Evolutionary conservation across 2,329 filamentous ascomycete species (phyloP), one percentile per base, ranked within the genome.

Genomic region (Phyllosticta citrichinensis): DNA sequence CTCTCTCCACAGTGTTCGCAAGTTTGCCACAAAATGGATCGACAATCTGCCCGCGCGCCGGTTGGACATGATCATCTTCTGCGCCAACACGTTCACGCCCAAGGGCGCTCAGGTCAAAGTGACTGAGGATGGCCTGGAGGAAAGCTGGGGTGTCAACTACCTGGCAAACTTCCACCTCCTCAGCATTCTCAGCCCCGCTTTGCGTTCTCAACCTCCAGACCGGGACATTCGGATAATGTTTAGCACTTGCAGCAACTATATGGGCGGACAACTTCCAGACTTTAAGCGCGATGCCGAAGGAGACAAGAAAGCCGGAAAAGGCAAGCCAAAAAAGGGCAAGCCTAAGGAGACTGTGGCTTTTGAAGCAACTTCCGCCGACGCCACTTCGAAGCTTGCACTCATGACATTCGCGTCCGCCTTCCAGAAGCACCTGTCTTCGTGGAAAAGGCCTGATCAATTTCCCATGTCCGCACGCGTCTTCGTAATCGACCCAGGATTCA

Each of bases 11-110:
- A 95, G 89, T 73, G 87, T 99, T 67, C 88, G 94, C 50, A 82
- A 87, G 64, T 99, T 99, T 72, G 94, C 94, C 12, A 99, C 94
- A 0, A 93, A 91, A 77, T 99, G 95, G 93, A 91, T 99, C 66
- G 93, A 99, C 74, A 97, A 97, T 73, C 84, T 89, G 22, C 93
- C 94, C 2, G 90, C 92, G 9, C 82, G 95, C 61, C 81, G 95
- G 55, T 78, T 99, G 6, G 94, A 99, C 73, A 92, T 93, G 85
- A 79, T 99, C 55, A 83, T 99, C 20, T 81, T 99, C 19, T 96
- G 91, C 73, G 94, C 87, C 10, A 88, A 88, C 53, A 87, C 87
- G 0, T 78, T 91, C 66, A 89, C 87, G 4, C 87, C 90, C 2
- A 82, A 82, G 11, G 88, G 86, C 1, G 80, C 81, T 5, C 76